Conservation (phyloP, 306 rosid species). For the Acacia crassicarpa region DNA sequence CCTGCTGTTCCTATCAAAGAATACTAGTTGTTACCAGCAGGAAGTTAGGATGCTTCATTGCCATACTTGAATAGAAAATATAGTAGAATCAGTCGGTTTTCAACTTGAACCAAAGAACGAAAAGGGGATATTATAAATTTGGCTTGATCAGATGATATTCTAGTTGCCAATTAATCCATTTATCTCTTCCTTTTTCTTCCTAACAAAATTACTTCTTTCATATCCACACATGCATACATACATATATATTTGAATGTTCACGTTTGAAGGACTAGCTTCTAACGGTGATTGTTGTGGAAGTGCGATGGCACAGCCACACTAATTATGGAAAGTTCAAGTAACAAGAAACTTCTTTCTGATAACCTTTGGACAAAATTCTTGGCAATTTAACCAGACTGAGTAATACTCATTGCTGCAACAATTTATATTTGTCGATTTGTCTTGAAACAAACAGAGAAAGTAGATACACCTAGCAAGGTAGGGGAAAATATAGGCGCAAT, state of each 20-base stretch:
- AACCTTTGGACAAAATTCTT: not conserved
- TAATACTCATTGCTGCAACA: not conserved
- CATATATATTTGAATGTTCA: not conserved
- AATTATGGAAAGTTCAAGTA: not conserved
- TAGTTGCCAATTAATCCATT: slow-evolving; percentile 11
- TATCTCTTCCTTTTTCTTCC: not conserved
- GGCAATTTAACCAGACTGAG: slow-evolving; percentile 7
- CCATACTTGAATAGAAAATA: not conserved
- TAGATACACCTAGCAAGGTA: slow-evolving; percentile 11
- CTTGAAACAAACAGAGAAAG: slow-evolving; percentile 16
- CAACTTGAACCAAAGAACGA: slow-evolving; percentile 5
- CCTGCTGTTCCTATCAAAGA: not conserved
- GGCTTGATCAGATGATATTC: slow-evolving; percentile 9
- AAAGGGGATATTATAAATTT: not conserved
- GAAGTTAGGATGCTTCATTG: not conserved
- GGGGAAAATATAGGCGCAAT: slow-evolving; percentile 10
- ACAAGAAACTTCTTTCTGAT: slow-evolving; percentile 12
- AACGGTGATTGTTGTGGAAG: not conserved
- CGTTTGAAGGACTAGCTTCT: not conserved
- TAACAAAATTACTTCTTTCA: not conserved
- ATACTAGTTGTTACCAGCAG: not conserved
- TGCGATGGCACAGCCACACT: not conserved
- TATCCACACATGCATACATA: not conserved
- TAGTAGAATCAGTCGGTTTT: not conserved
- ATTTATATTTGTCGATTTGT: not conserved